Evolutionary conservation across 345 rosid species (phyloP).

Genomic region (Erucastrum elatum): DNA sequence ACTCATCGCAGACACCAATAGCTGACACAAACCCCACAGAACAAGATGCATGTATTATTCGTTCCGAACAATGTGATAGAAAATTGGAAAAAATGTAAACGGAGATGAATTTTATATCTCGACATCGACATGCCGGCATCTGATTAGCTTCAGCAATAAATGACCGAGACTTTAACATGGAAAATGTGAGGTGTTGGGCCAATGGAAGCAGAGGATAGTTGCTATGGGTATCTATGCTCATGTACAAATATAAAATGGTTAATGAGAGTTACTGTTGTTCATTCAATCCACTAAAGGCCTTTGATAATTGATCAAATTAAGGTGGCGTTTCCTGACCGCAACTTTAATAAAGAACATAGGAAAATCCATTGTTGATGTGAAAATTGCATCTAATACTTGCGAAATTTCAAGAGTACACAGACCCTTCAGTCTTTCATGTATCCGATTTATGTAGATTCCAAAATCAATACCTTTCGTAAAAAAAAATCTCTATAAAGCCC

Average conservation of each 20-base stretch:
- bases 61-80: background rate
- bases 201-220: background rate
- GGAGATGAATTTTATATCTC: background rate
- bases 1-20: background rate
- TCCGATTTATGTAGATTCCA: no score
- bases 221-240: background rate
- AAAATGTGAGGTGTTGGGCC: background rate
- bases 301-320: background rate
- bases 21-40: background rate
- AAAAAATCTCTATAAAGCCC: no score
- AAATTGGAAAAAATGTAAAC: background rate
- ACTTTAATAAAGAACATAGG: no score
- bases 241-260: background rate
- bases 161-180: background rate
- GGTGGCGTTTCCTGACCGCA: background rate
- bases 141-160: background rate
- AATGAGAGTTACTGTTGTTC: background rate
- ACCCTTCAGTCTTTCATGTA: background rate
- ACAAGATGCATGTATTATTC: background rate
- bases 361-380: background rate
- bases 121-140: background rate
- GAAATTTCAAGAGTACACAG: background rate
- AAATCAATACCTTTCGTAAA: no score
- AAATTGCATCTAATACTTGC: background rate
- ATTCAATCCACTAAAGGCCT: conserved; percentile 14